These are phyloP conservation scores for Monsonia emarginata DNA, from an alignment of 441 rosid genomes.

Conservation along the genomic window DNA sequence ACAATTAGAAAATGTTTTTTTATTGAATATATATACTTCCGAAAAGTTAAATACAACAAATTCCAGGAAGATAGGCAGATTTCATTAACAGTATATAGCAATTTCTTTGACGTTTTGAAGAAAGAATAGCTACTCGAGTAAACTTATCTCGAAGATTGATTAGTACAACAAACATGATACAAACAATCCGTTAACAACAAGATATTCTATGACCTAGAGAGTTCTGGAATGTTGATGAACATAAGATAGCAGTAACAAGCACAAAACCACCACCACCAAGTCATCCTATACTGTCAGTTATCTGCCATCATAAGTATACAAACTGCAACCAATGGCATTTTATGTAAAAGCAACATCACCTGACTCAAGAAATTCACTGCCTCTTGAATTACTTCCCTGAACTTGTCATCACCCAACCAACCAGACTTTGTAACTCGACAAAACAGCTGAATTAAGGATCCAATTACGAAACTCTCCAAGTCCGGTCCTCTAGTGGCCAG, in stretches of 20 bases:
- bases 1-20: background rate
- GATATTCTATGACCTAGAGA: background rate
- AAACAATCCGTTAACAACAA: background rate
- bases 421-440: constrained; percentile 94
- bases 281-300: background rate
- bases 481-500: constrained; percentile 87
- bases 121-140: background rate
- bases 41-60: background rate
- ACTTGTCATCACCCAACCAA: constrained; percentile 95
- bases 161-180: background rate
- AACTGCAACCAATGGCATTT: background rate
- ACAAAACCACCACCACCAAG: background rate
- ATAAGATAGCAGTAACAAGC: background rate
- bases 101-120: background rate
- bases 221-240: too few relatives aligned
- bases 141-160: background rate
- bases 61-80: background rate
- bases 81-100: background rate
- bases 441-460: constrained; percentile 78
- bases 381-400: constrained; percentile 83
- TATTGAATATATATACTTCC: background rate
- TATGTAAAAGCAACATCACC: constrained; percentile 33
- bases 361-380: constrained; percentile 75
- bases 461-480: constrained; percentile 67
- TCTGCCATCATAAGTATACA: background rate